Evolutionary conservation across 2,329 filamentous ascomycete genomes (phyloP).

Genomic region (Paracamarosporium sp.): DNA sequence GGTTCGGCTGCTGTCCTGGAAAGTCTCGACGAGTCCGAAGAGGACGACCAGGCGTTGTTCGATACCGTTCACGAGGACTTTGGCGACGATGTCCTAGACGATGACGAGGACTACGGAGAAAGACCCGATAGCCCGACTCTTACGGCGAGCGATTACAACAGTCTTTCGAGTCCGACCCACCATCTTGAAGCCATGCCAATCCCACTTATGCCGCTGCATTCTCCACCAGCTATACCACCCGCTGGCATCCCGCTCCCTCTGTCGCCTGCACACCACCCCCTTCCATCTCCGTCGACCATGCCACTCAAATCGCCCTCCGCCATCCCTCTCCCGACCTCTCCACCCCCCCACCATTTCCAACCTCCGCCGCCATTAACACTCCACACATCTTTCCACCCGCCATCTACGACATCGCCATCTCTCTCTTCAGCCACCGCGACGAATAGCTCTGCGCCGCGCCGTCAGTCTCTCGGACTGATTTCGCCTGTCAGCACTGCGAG

Average conservation of each 20-base stretch:
- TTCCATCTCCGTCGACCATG: no score
- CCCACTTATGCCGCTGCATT: conserved; percentile 10
- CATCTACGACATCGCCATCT: conserved; percentile 28
- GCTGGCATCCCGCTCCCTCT: conserved; percentile 21
- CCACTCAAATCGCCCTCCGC: no score
- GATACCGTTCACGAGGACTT: conserved; percentile 39
- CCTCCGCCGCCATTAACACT: conserved; percentile 31
- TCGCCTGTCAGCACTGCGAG: conserved; percentile 42
- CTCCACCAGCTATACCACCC: conserved; percentile 25
- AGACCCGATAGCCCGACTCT: conserved; percentile 40
- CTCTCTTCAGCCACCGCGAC: conserved; percentile 32
- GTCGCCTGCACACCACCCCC: conserved; percentile 7
- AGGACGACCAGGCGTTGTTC: conserved; percentile 29
- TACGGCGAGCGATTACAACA: conserved; percentile 38
- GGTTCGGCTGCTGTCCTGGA: conserved; percentile 27
- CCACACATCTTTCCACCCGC: conserved; percentile 26
- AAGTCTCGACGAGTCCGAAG: conserved; percentile 26
- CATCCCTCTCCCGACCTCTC: conserved; percentile 28
- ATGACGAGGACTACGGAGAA: conserved; percentile 21
- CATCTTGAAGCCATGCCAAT: conserved; percentile 15
- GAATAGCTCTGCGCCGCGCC: conserved; percentile 26
- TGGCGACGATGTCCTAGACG: conserved; percentile 16
- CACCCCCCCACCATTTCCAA: conserved; percentile 15
- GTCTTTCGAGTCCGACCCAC: conserved; percentile 29
- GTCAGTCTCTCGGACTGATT: conserved; percentile 38